These are phyloP conservation scores for Aspergillus sp. DNA, from an alignment of 2,329 filamentous ascomycete species.

Conservation along the genomic window DNA sequence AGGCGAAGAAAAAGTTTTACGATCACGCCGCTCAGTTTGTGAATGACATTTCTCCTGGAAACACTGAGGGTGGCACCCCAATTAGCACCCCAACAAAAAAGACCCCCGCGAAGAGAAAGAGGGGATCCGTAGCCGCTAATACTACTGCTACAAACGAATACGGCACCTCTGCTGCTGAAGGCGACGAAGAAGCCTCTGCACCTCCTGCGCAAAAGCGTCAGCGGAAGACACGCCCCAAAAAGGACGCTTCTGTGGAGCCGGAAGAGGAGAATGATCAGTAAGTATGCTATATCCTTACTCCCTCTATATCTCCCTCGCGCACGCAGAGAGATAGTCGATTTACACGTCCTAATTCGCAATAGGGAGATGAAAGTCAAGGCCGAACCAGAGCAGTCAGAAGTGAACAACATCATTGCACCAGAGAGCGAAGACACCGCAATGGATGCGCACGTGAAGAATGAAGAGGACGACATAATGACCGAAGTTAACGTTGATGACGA, in stretches of 20 bases:
- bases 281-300: not conserved
- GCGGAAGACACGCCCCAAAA: constrained; percentile 21
- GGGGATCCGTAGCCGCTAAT: not conserved
- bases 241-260: constrained; percentile 10
- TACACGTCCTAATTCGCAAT: not conserved
- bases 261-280: constrained; percentile 1
- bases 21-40: not conserved
- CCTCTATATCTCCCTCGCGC: not conserved
- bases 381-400: not conserved
- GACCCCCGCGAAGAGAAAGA: constrained; percentile 25
- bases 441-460: not conserved
- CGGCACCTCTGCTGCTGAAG: constrained; percentile 4
- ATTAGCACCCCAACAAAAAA: constrained; percentile 15
- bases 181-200: not conserved
- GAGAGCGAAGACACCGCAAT: not conserved
- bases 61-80: not conserved
- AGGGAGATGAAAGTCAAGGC: not conserved
- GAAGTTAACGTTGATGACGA: constrained; percentile 15
- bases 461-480: constrained; percentile 9
- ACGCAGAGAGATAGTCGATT: not conserved
- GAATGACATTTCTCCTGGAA: not conserved
- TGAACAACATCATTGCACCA: not conserved
- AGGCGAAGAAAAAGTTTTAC: constrained; percentile 39
- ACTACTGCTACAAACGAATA: constrained; percentile 7
- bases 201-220: constrained; percentile 24